Conservation (phyloP, 1,284 basidiomycete genomes). For the Trichosporon asahii region DNA sequence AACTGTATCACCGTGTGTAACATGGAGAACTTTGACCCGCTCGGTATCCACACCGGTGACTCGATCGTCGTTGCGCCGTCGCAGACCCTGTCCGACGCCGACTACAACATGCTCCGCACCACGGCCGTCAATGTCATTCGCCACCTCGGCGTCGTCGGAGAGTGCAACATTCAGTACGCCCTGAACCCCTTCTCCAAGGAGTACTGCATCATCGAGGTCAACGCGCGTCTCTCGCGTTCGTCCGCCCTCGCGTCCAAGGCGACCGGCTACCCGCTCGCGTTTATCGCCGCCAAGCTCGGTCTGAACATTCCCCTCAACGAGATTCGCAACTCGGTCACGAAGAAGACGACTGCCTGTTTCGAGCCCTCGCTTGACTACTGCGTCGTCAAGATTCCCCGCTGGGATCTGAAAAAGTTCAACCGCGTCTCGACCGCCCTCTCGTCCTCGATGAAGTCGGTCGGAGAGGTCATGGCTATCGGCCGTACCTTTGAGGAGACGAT, state of each 20-base stretch:
- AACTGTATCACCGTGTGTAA: constrained; percentile 97
- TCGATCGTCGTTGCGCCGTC: constrained; percentile 99
- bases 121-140: constrained; percentile 98
- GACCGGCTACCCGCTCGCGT: constrained; percentile 95
- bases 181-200: constrained; percentile 91
- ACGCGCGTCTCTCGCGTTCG: constrained; percentile 96
- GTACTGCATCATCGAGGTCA: constrained; percentile 99
- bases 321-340: constrained; percentile 96
- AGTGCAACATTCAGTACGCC: constrained; percentile 98
- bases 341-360: constrained; percentile 94
- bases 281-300: constrained; percentile 97
- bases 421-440: constrained; percentile 82
- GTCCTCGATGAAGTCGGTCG: constrained; percentile 97
- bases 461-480: constrained; percentile 98
- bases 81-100: constrained; percentile 93
- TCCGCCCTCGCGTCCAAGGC: constrained; percentile 98
- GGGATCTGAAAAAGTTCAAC: constrained; percentile 98
- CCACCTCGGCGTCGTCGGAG: constrained; percentile 93
- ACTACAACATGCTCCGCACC: constrained; percentile 98
- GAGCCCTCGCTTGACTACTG: constrained; percentile 97
- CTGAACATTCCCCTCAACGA: constrained; percentile 95
- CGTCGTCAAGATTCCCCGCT: constrained; percentile 97
- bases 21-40: constrained; percentile 99
- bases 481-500: constrained; percentile 97
- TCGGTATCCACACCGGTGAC: constrained; percentile 98